A percentile compares a stretch with the other conserved stretches of the same genome.
Conservation (phyloP, 2,329 filamentous ascomycete genomes). For the Decorospora gaudefroyi region DNA sequence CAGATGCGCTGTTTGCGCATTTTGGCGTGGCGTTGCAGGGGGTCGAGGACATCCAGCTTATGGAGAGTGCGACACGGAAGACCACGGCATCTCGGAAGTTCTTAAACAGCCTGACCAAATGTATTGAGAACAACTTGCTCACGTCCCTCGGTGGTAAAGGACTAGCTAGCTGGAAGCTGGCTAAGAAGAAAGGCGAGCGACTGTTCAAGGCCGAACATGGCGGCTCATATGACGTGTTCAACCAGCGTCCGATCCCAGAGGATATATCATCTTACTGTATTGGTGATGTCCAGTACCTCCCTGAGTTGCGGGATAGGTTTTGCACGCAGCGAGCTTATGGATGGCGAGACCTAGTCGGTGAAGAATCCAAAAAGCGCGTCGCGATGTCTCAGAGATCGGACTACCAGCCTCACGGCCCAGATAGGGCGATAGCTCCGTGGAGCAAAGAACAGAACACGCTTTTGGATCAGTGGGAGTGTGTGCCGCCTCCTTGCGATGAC, state of each 20-base stretch:
- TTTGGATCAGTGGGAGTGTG: conserved; percentile 34
- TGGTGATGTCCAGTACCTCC: conserved; percentile 28
- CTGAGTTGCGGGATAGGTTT: conserved; percentile 12
- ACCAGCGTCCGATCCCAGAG: conserved; percentile 30
- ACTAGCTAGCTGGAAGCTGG: conserved; percentile 14
- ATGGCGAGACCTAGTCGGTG: neutral
- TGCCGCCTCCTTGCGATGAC: conserved; percentile 7
- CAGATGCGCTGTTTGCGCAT: conserved; percentile 30
- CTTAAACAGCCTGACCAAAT: conserved; percentile 1
- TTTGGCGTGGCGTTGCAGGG: conserved; percentile 10
- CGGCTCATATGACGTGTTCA: conserved; percentile 38
- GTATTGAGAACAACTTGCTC: neutral
- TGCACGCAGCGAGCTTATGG: neutral
- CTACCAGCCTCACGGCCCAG: conserved; percentile 28
- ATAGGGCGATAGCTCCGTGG: conserved; percentile 29
- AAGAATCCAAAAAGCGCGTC: conserved; percentile 17
- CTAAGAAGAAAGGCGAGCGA: conserved; percentile 27
- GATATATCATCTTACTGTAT: conserved; percentile 37
- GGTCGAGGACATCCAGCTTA: conserved; percentile 10
- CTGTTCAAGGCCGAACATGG: conserved; percentile 31
- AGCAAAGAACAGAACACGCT: conserved; percentile 20
- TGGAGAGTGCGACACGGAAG: conserved; percentile 9
- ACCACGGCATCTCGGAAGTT: neutral
- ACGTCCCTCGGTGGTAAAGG: neutral
- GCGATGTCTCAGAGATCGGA: conserved; percentile 17